phyloP scores from a whole-genome alignment of 2,329 filamentous ascomycete species.

The Cercospora sp. region DNA sequence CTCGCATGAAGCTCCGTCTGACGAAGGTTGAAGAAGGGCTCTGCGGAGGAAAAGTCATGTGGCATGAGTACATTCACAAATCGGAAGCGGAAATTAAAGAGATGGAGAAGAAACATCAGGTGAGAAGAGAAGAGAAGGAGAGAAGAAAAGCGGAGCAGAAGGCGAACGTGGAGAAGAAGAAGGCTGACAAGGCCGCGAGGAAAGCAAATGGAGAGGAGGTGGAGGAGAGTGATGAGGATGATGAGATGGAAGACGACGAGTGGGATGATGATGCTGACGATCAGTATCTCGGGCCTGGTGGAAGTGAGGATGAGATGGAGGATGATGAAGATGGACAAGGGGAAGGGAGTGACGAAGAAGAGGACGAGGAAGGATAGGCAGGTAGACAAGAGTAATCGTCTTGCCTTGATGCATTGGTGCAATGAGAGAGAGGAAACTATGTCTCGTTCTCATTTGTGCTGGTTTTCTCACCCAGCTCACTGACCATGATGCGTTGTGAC shows the following conservation, averaged over 20 bases:
- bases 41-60: constrained; percentile 88
- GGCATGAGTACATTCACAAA: constrained; percentile 95
- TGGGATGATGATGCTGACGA: constrained; percentile 40
- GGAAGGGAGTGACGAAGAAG: neutral
- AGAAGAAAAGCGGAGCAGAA: constrained; percentile 77
- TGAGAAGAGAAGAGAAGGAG: constrained; percentile 77
- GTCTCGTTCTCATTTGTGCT: no score
- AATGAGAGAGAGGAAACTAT: no score
- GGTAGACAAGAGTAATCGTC: neutral
- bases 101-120: constrained; percentile 80
- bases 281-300: constrained; percentile 23
- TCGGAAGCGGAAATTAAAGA: constrained; percentile 72
- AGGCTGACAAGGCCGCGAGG: constrained; percentile 58
- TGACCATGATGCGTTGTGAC: no score
- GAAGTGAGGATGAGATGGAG: constrained; percentile 26
- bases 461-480: no score
- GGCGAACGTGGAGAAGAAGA: constrained; percentile 87
- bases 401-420: neutral
- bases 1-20: constrained; percentile 81
- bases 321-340: constrained; percentile 5
- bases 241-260: constrained; percentile 47
- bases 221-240: constrained; percentile 43
- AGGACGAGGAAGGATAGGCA: constrained; percentile 11
- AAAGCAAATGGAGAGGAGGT: constrained; percentile 48
- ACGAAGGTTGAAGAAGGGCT: constrained; percentile 96